These are phyloP conservation scores for Boletus pseudopeckii DNA, from an alignment of 768 basidiomycete genomes.

Conservation along the genomic window DNA sequence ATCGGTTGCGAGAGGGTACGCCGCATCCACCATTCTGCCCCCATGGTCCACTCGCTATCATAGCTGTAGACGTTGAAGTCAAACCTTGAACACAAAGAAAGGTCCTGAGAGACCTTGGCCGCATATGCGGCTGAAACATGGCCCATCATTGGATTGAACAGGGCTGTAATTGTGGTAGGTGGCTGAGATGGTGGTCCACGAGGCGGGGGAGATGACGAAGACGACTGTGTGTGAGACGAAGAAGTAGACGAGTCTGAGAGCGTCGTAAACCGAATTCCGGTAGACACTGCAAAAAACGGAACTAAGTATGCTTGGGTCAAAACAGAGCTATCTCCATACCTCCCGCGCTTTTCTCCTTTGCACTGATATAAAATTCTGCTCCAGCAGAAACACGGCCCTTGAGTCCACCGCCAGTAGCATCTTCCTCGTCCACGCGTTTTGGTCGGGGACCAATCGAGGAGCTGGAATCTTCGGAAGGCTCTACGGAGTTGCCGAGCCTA, in stretches of 20 bases:
- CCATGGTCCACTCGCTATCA: conserved; percentile 94
- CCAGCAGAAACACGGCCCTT: conserved; percentile 89
- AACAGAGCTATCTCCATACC: conserved; percentile 40
- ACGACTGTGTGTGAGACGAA: conserved; percentile 51
- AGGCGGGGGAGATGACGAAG: conserved; percentile 33
- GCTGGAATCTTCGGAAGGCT: conserved; percentile 34
- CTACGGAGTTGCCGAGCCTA: conserved; percentile 43
- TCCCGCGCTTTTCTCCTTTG: conserved; percentile 89
- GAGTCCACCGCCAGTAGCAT: conserved; percentile 86
- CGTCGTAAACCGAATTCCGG: conserved; percentile 92
- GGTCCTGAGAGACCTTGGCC: conserved; percentile 79
- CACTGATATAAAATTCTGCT: conserved; percentile 91
- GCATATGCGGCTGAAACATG: conserved; percentile 91
- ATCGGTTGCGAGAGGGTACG: conserved; percentile 39
- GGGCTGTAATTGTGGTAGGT: conserved; percentile 89
- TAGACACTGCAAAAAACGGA: conserved; percentile 59
- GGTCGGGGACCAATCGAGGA: conserved; percentile 34
- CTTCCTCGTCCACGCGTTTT: conserved; percentile 93
- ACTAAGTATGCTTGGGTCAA: background rate
- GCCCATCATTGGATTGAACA: conserved; percentile 96
- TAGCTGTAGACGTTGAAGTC: conserved; percentile 98
- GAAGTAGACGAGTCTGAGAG: conserved; percentile 75
- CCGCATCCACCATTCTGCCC: conserved; percentile 94
- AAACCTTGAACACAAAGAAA: conserved; percentile 84
- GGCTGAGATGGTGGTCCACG: conserved; percentile 55